Base-by-base conservation (phyloP, 2,329 filamentous ascomycete genomes). In the Pseudogymnoascus sp. region DNA sequence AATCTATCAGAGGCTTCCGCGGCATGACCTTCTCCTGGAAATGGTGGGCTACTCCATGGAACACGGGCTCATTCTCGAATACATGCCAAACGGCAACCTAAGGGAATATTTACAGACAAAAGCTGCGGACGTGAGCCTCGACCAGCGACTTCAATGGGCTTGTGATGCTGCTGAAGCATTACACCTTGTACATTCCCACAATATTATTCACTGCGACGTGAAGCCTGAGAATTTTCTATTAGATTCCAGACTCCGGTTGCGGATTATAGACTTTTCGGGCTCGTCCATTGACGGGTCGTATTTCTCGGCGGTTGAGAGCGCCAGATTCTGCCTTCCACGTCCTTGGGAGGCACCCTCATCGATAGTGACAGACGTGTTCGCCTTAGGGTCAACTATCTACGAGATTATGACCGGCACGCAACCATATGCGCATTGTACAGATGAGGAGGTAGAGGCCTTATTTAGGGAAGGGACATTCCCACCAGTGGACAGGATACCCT, bases 81-180 rank as follows among this genome's bases (percentile, higher is more conserved):
- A 47, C 23, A 62, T 62, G 61, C 61, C 61, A 47, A 62, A 62
- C 28, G 61, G 61, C 35, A 62, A 62, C 33, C 40, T 62, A 26
- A 47, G 61, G 50, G 61, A 62, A 50, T 63, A 59, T 38, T 33
- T 63, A 63, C 62, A 59, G 62, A 33, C 40, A 17, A 21, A 63
- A 59, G 42, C 44, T 53, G 28, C 26, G 17, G 44, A 59, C 23
- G 11, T 59, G 40, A 59, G 13, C 19, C 62, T 63, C 40, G 23
- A 28, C 62, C 62, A 63, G 31, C 42, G 62, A 59, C 62, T 63
- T 63, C 62, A 62, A 62, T 62, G 61, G 61, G 61, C 61, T 9
- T 53, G 61, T 53, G 42, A 63, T 35, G 44, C 62, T 33, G 62
- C 40, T 28, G 62, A 63, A 57, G 62, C 21, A 59, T 59, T 63